Percentiles rank a stretch among this genome's conserved stretches.
phyloP scores from a whole-genome alignment of 140 eudicot species.

The Anethum foeniculum region DNA sequence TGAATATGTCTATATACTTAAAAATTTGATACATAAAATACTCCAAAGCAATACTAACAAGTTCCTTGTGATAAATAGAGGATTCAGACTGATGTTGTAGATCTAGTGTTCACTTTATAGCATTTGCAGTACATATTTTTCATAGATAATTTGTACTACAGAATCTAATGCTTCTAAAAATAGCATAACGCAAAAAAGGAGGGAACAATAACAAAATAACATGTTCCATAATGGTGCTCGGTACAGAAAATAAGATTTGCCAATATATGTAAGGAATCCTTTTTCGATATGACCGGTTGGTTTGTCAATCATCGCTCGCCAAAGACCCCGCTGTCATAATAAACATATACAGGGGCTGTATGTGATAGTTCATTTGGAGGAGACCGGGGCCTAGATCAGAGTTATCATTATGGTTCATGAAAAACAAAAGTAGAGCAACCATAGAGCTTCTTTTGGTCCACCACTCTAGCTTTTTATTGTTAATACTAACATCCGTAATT shows the following conservation, averaged over 20 bases:
- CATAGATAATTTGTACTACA: not conserved
- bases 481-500: not conserved
- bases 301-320: too few relatives aligned
- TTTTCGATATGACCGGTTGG: not conserved
- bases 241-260: not conserved
- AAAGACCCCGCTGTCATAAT: too few relatives aligned
- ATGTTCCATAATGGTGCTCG: not conserved
- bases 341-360: not conserved
- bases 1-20: not conserved
- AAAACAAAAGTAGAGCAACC: too few relatives aligned
- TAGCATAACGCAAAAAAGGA: not conserved
- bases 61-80: not conserved
- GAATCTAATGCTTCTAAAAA: not conserved
- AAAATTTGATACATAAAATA: not conserved
- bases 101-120: not conserved
- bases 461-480: conserved; percentile 1
- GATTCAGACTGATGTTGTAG: not conserved
- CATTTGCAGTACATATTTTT: not conserved
- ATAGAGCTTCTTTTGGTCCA: not conserved
- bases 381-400: too few relatives aligned
- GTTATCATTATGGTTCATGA: not conserved
- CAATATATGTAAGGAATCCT: not conserved
- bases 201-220: not conserved
- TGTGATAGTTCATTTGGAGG: too few relatives aligned
- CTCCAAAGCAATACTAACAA: not conserved